phyloP scores from a whole-genome alignment of 2,329 filamentous ascomycete genomes.

The Aureobasidium musti region DNA sequence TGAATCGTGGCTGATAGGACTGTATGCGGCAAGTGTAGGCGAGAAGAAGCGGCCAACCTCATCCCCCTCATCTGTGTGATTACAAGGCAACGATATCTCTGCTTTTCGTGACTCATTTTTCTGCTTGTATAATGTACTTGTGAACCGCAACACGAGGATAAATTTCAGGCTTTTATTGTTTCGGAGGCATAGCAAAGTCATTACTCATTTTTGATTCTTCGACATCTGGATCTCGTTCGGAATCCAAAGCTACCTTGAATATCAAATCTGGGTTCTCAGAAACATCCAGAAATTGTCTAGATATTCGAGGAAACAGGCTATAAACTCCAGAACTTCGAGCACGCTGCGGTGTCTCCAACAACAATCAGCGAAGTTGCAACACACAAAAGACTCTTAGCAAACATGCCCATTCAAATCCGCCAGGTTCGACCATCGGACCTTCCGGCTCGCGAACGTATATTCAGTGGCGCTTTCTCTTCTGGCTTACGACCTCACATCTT shows the following conservation, averaged over 20 bases:
- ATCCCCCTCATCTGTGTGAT: not conserved
- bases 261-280: not conserved
- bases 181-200: not conserved
- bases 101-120: conserved; percentile 1
- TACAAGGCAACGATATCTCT: conserved; percentile 1
- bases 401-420: conserved; percentile 38
- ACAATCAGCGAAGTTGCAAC: not conserved
- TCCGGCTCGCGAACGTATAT: conserved; percentile 35
- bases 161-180: not conserved
- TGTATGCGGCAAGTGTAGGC: conserved; percentile 16
- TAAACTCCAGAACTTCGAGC: too few relatives aligned
- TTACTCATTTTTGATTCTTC: not conserved
- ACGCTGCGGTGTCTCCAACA: too few relatives aligned
- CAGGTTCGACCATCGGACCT: conserved; percentile 36
- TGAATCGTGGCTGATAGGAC: not conserved
- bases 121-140: not conserved
- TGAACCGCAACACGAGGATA: not conserved
- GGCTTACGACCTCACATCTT: conserved; percentile 39
- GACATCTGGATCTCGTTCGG: not conserved
- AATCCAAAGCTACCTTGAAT: too few relatives aligned
- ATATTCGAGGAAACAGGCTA: not conserved
- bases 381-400: not conserved
- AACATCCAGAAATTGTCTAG: not conserved
- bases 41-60: not conserved
- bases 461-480: conserved; percentile 36